Base-by-base conservation (phyloP, 805 yeast genomes). In the Metschnikowia continentalis region DNA sequence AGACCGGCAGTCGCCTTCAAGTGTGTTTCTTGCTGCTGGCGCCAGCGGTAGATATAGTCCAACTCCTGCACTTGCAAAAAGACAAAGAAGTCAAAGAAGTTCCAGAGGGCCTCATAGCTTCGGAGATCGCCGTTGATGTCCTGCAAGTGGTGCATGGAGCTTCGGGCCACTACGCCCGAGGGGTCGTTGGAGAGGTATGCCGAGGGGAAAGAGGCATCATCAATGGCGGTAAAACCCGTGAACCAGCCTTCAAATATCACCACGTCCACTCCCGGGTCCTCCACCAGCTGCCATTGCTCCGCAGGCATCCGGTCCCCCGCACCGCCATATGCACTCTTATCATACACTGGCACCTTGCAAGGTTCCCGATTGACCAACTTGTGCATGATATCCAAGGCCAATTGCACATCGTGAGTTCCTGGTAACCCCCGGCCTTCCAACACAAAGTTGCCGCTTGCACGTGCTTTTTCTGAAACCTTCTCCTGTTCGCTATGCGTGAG, bases 161-260 rank as follows among this genome's bases (percentile, higher is more conserved):
- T 61, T 3, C 56, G 51, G 35, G 61, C 61, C 19, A 68, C 55
- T 15, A 42, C 50, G 2, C 59, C 54, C 2, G 59, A 51, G 10
- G 56, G 52, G 35, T 60, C 62, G 5, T 59, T 26, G 5, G 62
- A 48, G 36, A 64, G 51, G 53, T 62, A 64, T 17, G 45, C 55
- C 6, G 60, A 13, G 17, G 61, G 51, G 8, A 72, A 47, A 46
- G 57, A 55, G 8, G 59, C 62, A 2, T 42, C 49, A 20, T 60
- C 64, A 15, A 71, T 50, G 17, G 74, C 63, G 44, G 63, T 54
- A 63, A 82, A 92, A 1, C 98, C 98, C 22, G 82, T 77, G 70
- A 91, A 90, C 99, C 99, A 92, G 4, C 98, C 99, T 68, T 92
- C 99, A 38, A 94, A 74, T 1, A 92, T 66, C 2, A 92, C 76